phyloP scores from a whole-genome alignment of 1,139 yeast genomes.

The Geotrichum reessii region DNA sequence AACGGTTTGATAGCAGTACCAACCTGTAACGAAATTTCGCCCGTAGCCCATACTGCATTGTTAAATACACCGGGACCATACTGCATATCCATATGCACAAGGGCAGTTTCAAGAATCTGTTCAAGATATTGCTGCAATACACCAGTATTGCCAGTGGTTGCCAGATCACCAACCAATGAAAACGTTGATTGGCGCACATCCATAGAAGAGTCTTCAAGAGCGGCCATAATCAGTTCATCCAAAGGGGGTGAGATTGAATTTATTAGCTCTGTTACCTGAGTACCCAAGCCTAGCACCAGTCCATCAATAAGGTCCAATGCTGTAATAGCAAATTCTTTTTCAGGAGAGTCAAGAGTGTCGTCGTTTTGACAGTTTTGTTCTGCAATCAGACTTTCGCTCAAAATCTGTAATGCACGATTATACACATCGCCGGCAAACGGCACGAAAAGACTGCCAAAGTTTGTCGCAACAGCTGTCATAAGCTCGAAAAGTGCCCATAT shows the following conservation, averaged over 20 bases:
- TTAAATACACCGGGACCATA: slow-evolving; percentile 56
- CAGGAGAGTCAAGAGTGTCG: slow-evolving; percentile 49
- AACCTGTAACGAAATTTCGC: slow-evolving; percentile 71
- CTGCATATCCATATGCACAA: slow-evolving; percentile 51
- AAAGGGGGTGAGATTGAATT: slow-evolving; percentile 40
- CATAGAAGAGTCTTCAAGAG: slow-evolving; percentile 68
- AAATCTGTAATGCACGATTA: slow-evolving; percentile 65
- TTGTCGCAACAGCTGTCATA: slow-evolving; percentile 84
- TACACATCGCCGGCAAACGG: slow-evolving; percentile 91
- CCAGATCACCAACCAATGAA: slow-evolving; percentile 85
- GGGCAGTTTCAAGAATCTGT: slow-evolving; percentile 55
- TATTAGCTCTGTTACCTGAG: slow-evolving; percentile 56
- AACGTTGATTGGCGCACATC: slow-evolving; percentile 92
- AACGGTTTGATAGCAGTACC: slow-evolving; percentile 43
- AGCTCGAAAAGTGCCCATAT: slow-evolving; percentile 92
- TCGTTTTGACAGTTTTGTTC: slow-evolving; percentile 42
- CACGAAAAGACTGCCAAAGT: slow-evolving; percentile 75
- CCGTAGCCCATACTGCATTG: slow-evolving; percentile 91
- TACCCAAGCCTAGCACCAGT: slow-evolving; percentile 78
- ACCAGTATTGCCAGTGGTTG: slow-evolving; percentile 55
- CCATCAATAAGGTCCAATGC: slow-evolving; percentile 89
- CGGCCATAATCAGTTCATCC: slow-evolving; percentile 58
- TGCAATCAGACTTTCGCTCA: slow-evolving; percentile 60
- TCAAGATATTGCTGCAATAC: slow-evolving; percentile 54
- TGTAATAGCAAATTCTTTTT: slow-evolving; percentile 85